phyloP scores from a whole-genome alignment of 1,139 yeast species.

The Saccharomyces pastorianus region DNA sequence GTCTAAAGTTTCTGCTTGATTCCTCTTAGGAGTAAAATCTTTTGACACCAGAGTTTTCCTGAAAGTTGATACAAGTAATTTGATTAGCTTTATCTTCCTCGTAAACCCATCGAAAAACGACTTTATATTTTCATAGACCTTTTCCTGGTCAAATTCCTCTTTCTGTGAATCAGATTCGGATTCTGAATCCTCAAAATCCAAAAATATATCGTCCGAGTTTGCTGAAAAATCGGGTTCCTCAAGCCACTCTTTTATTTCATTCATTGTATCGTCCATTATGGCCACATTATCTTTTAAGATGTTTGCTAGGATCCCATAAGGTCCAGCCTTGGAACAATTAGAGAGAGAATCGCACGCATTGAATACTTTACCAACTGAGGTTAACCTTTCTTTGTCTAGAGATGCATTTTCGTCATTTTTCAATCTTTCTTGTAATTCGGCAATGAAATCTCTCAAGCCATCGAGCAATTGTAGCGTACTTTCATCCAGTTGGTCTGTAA shows the following conservation, averaged over 20 bases:
- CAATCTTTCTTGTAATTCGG: conserved; percentile 28
- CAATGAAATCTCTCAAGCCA: conserved; percentile 28
- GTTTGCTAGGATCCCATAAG: conserved; percentile 41
- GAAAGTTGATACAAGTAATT: conserved; percentile 46
- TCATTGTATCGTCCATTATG: conserved; percentile 54
- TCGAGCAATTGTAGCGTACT: conserved; percentile 32
- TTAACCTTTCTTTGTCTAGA: conserved; percentile 37
- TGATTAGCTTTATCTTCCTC: conserved; percentile 46
- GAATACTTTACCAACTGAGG: conserved; percentile 62
- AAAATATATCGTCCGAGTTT: conserved; percentile 8
- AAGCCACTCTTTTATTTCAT: conserved; percentile 60
- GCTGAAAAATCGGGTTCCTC: conserved; percentile 40
- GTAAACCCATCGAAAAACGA: conserved; percentile 43
- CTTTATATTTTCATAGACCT: conserved; percentile 33
- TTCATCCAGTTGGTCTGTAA: conserved; percentile 36
- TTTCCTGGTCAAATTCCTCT: conserved; percentile 22
- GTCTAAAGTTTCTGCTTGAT: not conserved
- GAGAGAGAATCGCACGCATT: conserved; percentile 44
- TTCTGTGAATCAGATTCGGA: conserved; percentile 30
- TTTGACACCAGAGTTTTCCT: conserved; percentile 39
- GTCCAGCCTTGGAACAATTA: conserved; percentile 40
- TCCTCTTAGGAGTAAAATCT: not conserved
- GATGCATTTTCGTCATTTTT: conserved; percentile 15
- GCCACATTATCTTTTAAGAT: conserved; percentile 41
- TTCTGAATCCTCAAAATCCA: conserved; percentile 31